Evolutionary conservation across 2,329 filamentous ascomycete genomes (phyloP), one percentile per base, ranked within the genome.

Genomic region (Pseudopithomyces chartarum): DNA sequence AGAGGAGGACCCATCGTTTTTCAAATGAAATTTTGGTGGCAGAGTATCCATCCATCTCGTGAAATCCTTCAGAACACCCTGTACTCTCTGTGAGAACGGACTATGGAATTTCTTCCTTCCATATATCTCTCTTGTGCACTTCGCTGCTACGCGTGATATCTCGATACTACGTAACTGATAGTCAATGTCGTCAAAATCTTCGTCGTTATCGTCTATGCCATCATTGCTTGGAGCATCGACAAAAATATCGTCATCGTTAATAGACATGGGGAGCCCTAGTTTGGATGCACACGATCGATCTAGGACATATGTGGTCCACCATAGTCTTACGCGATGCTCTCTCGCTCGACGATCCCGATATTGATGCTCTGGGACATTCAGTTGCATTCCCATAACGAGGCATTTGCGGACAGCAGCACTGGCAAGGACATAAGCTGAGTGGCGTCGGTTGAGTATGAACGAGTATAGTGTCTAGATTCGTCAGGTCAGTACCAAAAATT

Each of bases 341-440:
- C 70, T 63, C 15, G 67, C 58, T 1, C 54, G 59, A 42, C 61
- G 66, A 44, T 82, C 77, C 15, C 67, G 70, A 1, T 80, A 66
- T n/a, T 80, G 76, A 2, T 70, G 71, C 32, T 79, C 70, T 15
- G 72, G 65, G 23, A 78, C 74, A 44, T 74, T 75, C 17, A 75
- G 64, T 26, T 82, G 76, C 2, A 82, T 64, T 7, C 80, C 80
- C 67, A 82, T 79, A 3, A 81, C 73, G 0, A 81, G 67, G 1
- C 73, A 74, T 0, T 79, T 59, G 5, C 81, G 75, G 1, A 82
- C 72, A 1, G 81, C 80, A 0, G 76, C 78, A 17, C 80, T 77
- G 0, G 80, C 77, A 3, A 81, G 67, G 1, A 73, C 67, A 33
- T 80, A 79, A 4, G 80, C 78, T 1, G 76, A 76, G 33, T 82